Evolutionary conservation across 129 eudicot genomes (phyloP).

Genomic region (Helianthus tuberosus): DNA sequence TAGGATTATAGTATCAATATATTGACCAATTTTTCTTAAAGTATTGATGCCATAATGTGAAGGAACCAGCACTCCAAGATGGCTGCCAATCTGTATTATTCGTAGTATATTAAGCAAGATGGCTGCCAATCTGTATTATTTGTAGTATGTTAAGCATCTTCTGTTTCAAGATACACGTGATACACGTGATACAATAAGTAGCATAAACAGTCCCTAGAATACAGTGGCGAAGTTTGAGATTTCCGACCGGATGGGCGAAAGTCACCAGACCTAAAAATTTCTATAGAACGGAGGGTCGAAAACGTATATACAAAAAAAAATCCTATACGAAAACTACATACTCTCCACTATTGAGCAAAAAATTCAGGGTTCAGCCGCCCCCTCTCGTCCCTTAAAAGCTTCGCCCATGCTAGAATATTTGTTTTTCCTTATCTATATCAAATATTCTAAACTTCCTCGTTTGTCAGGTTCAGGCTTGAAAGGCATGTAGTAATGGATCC

Average conservation of each 20-base stretch:
- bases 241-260: too few relatives aligned
- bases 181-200: not conserved
- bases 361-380: too few relatives aligned
- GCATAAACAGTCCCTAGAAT: slow-evolving; percentile 10
- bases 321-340: too few relatives aligned
- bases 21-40: not conserved
- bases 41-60: not conserved
- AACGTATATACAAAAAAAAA: too few relatives aligned
- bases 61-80: not conserved
- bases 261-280: too few relatives aligned
- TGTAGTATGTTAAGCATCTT: too few relatives aligned
- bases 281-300: too few relatives aligned
- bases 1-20: not conserved
- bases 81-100: not conserved
- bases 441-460: not conserved
- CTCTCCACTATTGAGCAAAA: too few relatives aligned
- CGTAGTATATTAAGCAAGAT: too few relatives aligned
- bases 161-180: not conserved
- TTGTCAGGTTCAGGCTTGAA: not conserved
- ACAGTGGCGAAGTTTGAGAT: too few relatives aligned
- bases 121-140: not conserved
- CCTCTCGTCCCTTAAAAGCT: too few relatives aligned
- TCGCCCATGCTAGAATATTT: slow-evolving; percentile 9
- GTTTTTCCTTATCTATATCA: not conserved
- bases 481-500: too few relatives aligned